Evolutionary conservation across 2,329 filamentous ascomycete genomes (phyloP), one percentile per base, ranked within the genome.

Genomic region (Colletotrichum neosansevieriae): DNA sequence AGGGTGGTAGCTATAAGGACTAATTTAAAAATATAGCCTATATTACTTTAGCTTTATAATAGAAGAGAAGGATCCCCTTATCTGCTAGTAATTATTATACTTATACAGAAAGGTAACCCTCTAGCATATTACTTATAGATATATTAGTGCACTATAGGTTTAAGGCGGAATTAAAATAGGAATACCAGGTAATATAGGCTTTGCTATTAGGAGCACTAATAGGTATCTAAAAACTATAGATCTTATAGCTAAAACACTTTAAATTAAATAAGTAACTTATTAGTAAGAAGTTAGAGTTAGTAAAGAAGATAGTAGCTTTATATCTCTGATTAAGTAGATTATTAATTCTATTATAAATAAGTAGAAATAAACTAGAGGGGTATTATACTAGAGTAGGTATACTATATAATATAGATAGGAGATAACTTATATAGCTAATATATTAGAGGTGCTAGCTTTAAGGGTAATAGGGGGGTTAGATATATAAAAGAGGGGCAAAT

Each of bases 1-100:
- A 58, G 56, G 21, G 38, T 58, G 12, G 56, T 47, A 21, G 15
- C n/a, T 6, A 40, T 58, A n/a, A 58, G 40, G 21, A 58, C 38
- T 5, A 36, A 45, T 24, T 58, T 6, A 24, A 24, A 45, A 15
- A 58, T 36, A 32, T 19, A 58, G 19, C 40, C 40, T 32, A 58
- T 19, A n/a, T 58, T 12, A 36, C 56, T 36, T 29, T 45, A 4
- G 44, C 40, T 58, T 36, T 58, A 15, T 7, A 58, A 19, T 17
- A 19, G 38, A 36, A 58, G 38, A 15, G 38, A 58, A 32, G 56
- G 38, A 21, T 58, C 56, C 21, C 40, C 56, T 19, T 12, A 13
- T 15, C 56, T 36, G 19, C 56, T 21, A 24, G 56, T 45, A 19
- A 58, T 45, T 15, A 58, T 19, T 21, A 40, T 36, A n/a, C 44